phyloP scores from a whole-genome alignment of 78 protist genomes.

The Dictyostelium intermedium region DNA sequence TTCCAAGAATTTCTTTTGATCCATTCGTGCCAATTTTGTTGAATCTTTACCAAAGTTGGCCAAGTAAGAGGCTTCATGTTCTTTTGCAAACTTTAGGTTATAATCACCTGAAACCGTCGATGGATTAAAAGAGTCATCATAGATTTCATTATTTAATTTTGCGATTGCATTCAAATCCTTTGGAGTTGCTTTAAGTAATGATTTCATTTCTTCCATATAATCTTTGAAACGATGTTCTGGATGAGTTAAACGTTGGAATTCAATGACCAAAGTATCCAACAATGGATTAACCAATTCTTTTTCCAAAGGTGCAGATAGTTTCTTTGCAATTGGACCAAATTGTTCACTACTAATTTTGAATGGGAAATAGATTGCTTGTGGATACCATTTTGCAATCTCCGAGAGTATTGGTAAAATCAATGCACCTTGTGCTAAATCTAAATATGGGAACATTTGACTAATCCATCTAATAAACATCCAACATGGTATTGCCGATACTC shows the following conservation, averaged over 20 bases:
- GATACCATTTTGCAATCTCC: constrained; percentile 76
- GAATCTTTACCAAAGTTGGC: constrained; percentile 65
- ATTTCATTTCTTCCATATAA: constrained; percentile 66
- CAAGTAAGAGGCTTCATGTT: constrained; percentile 13
- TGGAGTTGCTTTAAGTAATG: constrained; percentile 13
- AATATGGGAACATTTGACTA: constrained; percentile 82
- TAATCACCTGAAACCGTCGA: constrained; percentile 47
- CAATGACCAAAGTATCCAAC: constrained; percentile 36
- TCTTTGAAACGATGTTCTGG: constrained; percentile 83
- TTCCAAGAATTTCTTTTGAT: constrained; percentile 42
- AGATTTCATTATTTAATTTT: background rate
- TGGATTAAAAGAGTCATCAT: constrained; percentile 57
- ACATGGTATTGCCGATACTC: constrained; percentile 42
- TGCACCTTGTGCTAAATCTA: constrained; percentile 65
- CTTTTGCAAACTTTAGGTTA: constrained; percentile 67
- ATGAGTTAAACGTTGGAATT: constrained; percentile 56
- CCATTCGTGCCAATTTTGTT: constrained; percentile 51
- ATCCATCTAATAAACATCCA: constrained; percentile 88
- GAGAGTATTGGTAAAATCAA: constrained; percentile 26
- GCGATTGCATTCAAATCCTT: background rate
- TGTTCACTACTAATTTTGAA: constrained; percentile 60
- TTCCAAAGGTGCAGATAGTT: constrained; percentile 5
- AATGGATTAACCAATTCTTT: constrained; percentile 38
- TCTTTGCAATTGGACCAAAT: constrained; percentile 34
- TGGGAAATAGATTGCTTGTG: constrained; percentile 86